Base-by-base conservation (phyloP, 1,284 basidiomycete species). In the Austroboletus niveus region DNA sequence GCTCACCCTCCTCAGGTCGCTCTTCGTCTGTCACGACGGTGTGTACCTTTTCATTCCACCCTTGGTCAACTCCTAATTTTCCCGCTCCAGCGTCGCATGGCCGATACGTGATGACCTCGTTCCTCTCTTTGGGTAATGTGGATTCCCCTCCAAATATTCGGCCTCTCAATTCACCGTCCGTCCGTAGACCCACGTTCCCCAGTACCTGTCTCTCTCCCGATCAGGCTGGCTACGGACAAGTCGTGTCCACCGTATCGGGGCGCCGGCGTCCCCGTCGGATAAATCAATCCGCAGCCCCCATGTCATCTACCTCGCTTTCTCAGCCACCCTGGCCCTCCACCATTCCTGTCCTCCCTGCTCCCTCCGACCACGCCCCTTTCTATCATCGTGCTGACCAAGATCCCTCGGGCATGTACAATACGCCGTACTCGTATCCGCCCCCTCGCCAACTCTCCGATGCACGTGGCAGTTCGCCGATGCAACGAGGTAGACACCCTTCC, bases 71-170 rank as follows among this genome's bases (percentile, higher is more conserved):
- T 61, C 59, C 66, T 53, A 50, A 62, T 49, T 48, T 38, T 32
- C 52, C 42, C 56, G 51, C 52, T 59, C 15, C 64, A 90, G 89
- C 59, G 89, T 92, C 34, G 90, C 89, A n/a, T 92, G 87, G 87
- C 76, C 84, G n/a, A 91, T 92, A 60, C 84, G 89, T 45, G 82
- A 91, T 49, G 89, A 92, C 62, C 76, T 92, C 27, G 71, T 92
- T 47, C 90, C 89, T 17, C 72, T 92, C 34, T 92, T 92, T 70
- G 89, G 90, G 89, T 90, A 69, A 56, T 74, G 62, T 42, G 39
- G 32, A 22, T 40, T 42, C 51, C 43, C 35, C 47, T 48, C 38
- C 29, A 8, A 20, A 12, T 36, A 50, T 43, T 41, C 43, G 42
- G 17, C 32, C 42, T 45, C 45, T 51, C 8, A 45, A 51, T 46